Evolutionary conservation across 441 rosid species (phyloP).

Genomic region (Geranium incanum): DNA sequence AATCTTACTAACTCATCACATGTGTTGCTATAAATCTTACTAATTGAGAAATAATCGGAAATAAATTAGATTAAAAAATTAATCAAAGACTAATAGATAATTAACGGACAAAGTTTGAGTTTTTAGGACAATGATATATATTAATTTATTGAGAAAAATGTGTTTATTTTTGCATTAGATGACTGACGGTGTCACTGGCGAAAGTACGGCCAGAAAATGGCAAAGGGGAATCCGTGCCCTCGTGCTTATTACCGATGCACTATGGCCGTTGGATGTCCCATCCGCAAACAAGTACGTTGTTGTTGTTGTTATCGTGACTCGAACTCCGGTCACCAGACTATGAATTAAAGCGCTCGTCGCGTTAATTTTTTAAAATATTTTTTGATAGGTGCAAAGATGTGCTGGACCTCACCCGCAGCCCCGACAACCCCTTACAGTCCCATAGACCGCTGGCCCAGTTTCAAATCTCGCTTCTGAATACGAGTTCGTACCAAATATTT

Average conservation of each 20-base stretch:
- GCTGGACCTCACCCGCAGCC: slow-evolving; percentile 65
- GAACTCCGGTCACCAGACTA: no score
- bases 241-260: slow-evolving; percentile 93
- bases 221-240: slow-evolving; percentile 94
- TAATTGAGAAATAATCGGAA: no score
- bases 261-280: slow-evolving; percentile 83
- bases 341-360: no score
- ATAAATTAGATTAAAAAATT: no score
- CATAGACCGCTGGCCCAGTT: slow-evolving; percentile 33
- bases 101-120: no score
- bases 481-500: background rate
- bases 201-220: slow-evolving; percentile 91
- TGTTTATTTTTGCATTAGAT: slow-evolving; percentile 30
- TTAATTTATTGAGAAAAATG: no score
- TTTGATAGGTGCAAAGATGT: slow-evolving; percentile 74
- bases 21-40: no score
- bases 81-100: no score
- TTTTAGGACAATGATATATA: no score
- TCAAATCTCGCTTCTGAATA: slow-evolving; percentile 27
- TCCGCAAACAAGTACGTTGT: slow-evolving; percentile 65
- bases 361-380: background rate
- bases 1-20: no score
- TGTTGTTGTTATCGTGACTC: background rate
- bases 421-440: slow-evolving; percentile 36
- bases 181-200: slow-evolving; percentile 76